Evolutionary conservation across 2,329 filamentous ascomycete genomes (phyloP).

Genomic region (Juglanconis oblonga): DNA sequence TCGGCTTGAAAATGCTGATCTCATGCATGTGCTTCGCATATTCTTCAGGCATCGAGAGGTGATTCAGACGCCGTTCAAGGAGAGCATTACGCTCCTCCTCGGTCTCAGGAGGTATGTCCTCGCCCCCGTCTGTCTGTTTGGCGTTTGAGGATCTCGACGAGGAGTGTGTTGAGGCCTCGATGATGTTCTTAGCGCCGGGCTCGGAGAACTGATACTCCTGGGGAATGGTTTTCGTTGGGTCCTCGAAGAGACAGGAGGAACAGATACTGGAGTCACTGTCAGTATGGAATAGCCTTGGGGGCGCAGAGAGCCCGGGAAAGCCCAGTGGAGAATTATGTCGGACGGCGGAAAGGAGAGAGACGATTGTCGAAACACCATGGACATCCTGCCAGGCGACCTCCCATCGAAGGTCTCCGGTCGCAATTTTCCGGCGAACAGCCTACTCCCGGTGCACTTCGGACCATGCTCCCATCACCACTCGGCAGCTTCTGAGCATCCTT

Average conservation of each 20-base stretch:
- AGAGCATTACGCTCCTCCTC: conserved; percentile 27
- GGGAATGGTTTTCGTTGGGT: conserved; percentile 14
- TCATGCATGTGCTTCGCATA: conserved; percentile 40
- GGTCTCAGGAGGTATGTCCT: conserved; percentile 14
- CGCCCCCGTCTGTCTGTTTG: conserved; percentile 17
- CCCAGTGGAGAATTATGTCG: no score
- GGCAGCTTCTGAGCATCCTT: background rate
- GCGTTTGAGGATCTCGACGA: background rate
- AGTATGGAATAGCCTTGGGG: background rate
- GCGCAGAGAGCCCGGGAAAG: no score
- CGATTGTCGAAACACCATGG: no score
- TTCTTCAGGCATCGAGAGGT: conserved; percentile 31
- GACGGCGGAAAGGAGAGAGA: no score
- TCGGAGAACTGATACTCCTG: conserved; percentile 3
- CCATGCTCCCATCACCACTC: background rate
- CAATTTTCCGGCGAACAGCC: no score
- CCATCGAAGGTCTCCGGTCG: no score
- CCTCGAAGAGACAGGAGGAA: conserved; percentile 17
- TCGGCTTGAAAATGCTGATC: conserved; percentile 70
- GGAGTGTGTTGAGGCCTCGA: conserved; percentile 10
- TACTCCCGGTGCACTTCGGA: no score
- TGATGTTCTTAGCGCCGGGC: conserved; percentile 12
- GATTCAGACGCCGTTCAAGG: conserved; percentile 2
- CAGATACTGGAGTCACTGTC: background rate
- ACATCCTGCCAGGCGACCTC: no score